Base-by-base conservation (phyloP, 2,329 filamentous ascomycete genomes). In the Cladosporium sp. region DNA sequence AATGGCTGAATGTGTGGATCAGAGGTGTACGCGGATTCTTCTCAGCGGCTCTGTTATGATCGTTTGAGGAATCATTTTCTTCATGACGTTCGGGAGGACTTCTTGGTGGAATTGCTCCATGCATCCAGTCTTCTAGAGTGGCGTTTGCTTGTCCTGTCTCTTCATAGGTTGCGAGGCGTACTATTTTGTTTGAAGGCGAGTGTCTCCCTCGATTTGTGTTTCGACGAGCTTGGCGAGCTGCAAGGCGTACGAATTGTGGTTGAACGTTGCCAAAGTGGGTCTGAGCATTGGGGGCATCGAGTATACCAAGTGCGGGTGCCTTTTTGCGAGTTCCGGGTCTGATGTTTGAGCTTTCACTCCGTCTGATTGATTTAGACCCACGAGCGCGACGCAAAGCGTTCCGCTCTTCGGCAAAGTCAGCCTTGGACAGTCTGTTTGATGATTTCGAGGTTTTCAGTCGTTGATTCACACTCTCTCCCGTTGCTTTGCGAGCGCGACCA, bases 71-170 rank as follows among this genome's bases (percentile, higher is more conserved):
- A 9, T n/a, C 3, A 3, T 17, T 45, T n/a, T 8, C 42, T 12
- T 45, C 22, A 28, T 22, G 24, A 17, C 13, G 12, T 4, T 17
- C 34, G 12, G 10, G 6, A 8, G 10, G 6, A 4, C n/a, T 15
- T 42, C 52, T 28, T 19, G 34, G 61, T 17, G 35, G 19, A n/a
- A 79, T 71, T 17, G 61, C 69, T 17, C 83, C 82, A 35, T 68
- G 68, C 61, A 70, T 77, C 83, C 83, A 85, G 57, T 78, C 72
- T 45, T 66, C 70, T 51, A 86, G 70, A 3, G 75, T 73, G 32
- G 66, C 62, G 51, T 77, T 79, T 3, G 80, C 80, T 64, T 86
- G 83, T 48, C 75, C 71, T 0, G 82, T 85, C 60, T 86, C 83
- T 8, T 72, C 63, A 32, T 69, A 71, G 22, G 78, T 83, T 15